Evolutionary conservation across 257 asterid species (phyloP).

Genomic region (Nicotiana paniculata): DNA sequence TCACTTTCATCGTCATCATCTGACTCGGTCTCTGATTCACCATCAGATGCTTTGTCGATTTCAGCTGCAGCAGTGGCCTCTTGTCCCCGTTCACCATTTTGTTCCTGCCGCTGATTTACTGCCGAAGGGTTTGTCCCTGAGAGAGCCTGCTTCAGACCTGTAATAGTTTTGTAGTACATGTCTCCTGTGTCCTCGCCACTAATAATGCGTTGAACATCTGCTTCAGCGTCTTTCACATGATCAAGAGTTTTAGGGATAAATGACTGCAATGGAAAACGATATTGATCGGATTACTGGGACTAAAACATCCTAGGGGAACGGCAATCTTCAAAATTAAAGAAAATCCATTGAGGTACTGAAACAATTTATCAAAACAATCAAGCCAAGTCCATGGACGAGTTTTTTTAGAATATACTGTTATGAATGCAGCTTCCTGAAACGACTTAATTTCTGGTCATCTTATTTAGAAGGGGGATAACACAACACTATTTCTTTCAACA

Average conservation of each 20-base stretch:
- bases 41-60: slow-evolving; percentile 1
- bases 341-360: not conserved
- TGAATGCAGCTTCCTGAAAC: not conserved
- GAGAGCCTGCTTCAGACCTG: slow-evolving; percentile 81
- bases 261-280: slow-evolving; percentile 29
- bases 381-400: not conserved
- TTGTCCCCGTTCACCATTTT: slow-evolving; percentile 11
- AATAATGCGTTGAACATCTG: slow-evolving; percentile 68
- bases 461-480: not conserved
- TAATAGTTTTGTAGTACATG: slow-evolving; percentile 77
- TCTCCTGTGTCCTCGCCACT: slow-evolving; percentile 75
- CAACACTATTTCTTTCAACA: not conserved
- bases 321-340: not conserved
- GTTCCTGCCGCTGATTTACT: slow-evolving; percentile 28
- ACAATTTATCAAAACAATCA: not conserved
- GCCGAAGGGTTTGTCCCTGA: slow-evolving; percentile 30
- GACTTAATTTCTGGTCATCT: not conserved
- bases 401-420: not conserved
- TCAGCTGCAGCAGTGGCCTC: slow-evolving; percentile 10
- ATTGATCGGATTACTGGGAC: not conserved
- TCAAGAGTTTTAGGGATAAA: slow-evolving; percentile 88
- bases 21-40: slow-evolving; percentile 33
- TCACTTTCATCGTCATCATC: slow-evolving; percentile 40
- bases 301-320: not conserved
- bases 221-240: slow-evolving; percentile 72